A percentile compares a stretch with the other conserved stretches of the same genome.
Conservation (phyloP, 1,284 basidiomycete species). For the Meira nashicola region DNA sequence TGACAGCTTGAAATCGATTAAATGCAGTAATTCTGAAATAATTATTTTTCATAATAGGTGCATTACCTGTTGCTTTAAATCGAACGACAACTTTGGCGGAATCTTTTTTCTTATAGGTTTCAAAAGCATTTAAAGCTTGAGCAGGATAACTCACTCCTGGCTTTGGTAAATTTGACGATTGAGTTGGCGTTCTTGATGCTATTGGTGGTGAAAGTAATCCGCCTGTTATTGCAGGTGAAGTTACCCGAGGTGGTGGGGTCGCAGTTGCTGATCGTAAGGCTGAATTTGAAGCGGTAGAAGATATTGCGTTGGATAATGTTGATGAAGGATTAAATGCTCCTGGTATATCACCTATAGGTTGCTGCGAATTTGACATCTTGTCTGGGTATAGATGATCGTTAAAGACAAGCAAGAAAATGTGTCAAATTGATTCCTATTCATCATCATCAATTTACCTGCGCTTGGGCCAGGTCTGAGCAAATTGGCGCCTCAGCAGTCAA, state of each 20-base stretch:
- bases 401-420: no score
- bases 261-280: not conserved
- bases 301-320: no score
- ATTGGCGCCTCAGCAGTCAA: not conserved
- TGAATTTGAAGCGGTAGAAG: not conserved
- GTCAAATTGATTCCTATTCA: no score
- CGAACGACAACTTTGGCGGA: slow-evolving; percentile 75
- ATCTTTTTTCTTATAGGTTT: slow-evolving; percentile 46
- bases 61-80: slow-evolving; percentile 97
- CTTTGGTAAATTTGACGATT: not conserved
- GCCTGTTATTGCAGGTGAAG: not conserved
- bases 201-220: not conserved
- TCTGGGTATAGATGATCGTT: no score
- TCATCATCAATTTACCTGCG: no score
- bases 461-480: not conserved
- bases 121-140: slow-evolving; percentile 30
- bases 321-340: no score
- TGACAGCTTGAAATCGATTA: slow-evolving; percentile 91
- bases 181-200: not conserved
- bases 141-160: not conserved
- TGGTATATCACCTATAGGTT: no score
- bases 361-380: no score
- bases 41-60: slow-evolving; percentile 92
- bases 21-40: slow-evolving; percentile 95
- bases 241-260: not conserved